These are phyloP conservation scores for Aspergillus fischeri DNA, from an alignment of 2,329 filamentous ascomycete species.

Conservation along the genomic window DNA sequence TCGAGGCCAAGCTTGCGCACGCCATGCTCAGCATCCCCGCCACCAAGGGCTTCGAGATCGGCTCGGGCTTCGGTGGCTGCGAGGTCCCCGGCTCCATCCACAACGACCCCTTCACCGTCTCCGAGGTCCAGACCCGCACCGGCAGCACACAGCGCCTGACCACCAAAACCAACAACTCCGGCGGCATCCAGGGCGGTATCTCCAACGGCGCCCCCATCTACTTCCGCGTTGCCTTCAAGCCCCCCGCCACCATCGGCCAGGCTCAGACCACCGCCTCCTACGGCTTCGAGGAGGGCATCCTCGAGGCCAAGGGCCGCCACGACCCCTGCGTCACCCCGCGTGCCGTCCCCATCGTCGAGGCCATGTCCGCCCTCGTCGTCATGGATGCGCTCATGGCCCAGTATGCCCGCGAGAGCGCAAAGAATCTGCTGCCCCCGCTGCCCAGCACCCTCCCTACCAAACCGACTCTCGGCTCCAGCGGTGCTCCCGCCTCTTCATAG, in stretches of 20 bases:
- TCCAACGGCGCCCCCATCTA: constrained; percentile 90
- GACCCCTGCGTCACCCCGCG: constrained; percentile 90
- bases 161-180: constrained; percentile 91
- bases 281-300: constrained; percentile 67
- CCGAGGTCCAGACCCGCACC: constrained; percentile 25
- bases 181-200: constrained; percentile 93
- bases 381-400: constrained; percentile 86
- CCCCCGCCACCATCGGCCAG: constrained; percentile 86
- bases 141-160: constrained; percentile 56
- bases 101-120: constrained; percentile 79
- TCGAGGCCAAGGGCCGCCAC: constrained; percentile 90
- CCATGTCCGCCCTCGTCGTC: constrained; percentile 82
- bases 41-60: constrained; percentile 93
- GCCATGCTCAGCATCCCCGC: constrained; percentile 95
- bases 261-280: constrained; percentile 81
- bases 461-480: constrained; percentile 16
- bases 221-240: constrained; percentile 94
- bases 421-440: constrained; percentile 43
- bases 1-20: constrained; percentile 86
- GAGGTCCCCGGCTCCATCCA: constrained; percentile 83
- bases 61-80: constrained; percentile 84
- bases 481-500: background rate
- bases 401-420: constrained; percentile 56
- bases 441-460: constrained; percentile 33
- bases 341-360: constrained; percentile 69